Evolutionary conservation across 1,284 basidiomycete species (phyloP).

Genomic region (Rhizoctonia solani): DNA sequence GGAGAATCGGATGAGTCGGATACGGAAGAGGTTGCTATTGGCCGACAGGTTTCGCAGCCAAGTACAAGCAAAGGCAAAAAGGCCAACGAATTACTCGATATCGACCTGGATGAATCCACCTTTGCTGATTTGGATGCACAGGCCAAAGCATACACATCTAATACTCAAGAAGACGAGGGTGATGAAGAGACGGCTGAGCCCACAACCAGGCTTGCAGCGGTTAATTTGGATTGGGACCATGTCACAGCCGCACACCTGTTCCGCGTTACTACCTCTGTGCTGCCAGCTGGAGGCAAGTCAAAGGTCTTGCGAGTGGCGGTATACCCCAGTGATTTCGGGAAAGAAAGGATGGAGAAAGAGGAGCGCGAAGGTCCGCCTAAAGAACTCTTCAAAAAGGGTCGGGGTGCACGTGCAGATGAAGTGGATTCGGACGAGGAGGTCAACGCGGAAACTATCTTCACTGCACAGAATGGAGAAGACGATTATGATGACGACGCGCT

Average conservation of each 20-base stretch:
- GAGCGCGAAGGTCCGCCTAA: constrained; percentile 79
- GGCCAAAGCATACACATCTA: constrained; percentile 59
- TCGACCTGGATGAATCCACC: constrained; percentile 78
- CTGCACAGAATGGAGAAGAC: constrained; percentile 65
- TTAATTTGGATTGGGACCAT: constrained; percentile 99
- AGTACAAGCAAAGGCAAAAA: constrained; percentile 39
- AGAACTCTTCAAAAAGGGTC: constrained; percentile 73
- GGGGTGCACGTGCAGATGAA: constrained; percentile 45
- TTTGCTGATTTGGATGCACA: constrained; percentile 75
- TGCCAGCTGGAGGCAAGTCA: constrained; percentile 1
- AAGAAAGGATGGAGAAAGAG: constrained; percentile 83
- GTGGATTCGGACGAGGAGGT: constrained; percentile 56
- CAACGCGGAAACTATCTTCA: constrained; percentile 67
- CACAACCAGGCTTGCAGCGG: constrained; percentile 84
- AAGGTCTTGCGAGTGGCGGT: constrained; percentile 73
- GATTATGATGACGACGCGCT: constrained; percentile 87
- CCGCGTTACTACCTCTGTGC: constrained; percentile 89
- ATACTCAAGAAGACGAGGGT: constrained; percentile 44
- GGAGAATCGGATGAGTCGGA: constrained; percentile 46
- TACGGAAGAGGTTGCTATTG: constrained; percentile 39
- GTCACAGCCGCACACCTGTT: constrained; percentile 88
- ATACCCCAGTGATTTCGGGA: constrained; percentile 94
- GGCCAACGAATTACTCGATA: constrained; percentile 56
- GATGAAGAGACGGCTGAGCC: constrained; percentile 47
- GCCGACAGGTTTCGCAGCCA: constrained; percentile 34